These are phyloP conservation scores for Tylopilus balloui DNA, from an alignment of 768 basidiomycete genomes.

Conservation along the genomic window DNA sequence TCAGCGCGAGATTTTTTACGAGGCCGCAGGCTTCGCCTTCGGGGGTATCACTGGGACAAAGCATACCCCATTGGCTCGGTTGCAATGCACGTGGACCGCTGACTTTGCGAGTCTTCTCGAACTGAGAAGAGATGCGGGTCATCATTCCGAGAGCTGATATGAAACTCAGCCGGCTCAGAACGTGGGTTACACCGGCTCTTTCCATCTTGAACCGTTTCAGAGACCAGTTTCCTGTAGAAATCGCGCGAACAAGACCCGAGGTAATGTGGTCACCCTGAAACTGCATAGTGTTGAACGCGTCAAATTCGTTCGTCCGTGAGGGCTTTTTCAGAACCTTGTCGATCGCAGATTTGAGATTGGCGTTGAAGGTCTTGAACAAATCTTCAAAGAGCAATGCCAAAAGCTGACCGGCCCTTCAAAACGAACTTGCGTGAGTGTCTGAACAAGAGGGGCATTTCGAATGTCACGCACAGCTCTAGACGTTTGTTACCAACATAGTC, in stretches of 20 bases:
- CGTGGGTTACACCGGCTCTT: constrained; percentile 96
- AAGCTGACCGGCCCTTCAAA: constrained; percentile 84
- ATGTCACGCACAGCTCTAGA: constrained; percentile 76
- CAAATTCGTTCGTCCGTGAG: constrained; percentile 89
- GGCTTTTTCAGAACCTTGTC: constrained; percentile 98
- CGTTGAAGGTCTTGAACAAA: constrained; percentile 97
- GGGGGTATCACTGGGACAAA: constrained; percentile 97
- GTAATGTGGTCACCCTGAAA: constrained; percentile 97
- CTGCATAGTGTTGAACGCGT: constrained; percentile 90
- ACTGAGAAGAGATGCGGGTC: constrained; percentile 98
- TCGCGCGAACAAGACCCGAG: constrained; percentile 91
- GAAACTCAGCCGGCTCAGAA: constrained; percentile 90
- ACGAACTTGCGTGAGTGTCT: constrained; percentile 27
- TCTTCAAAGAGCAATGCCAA: constrained; percentile 96
- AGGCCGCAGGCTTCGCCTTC: constrained; percentile 99
- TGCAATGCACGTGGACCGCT: constrained; percentile 96
- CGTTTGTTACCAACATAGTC: constrained; percentile 99
- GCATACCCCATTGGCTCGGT: constrained; percentile 98
- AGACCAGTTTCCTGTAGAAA: constrained; percentile 99
- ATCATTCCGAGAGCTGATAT: constrained; percentile 99
- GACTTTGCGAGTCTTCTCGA: constrained; percentile 98
- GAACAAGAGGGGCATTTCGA: constrained; percentile 3
- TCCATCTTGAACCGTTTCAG: constrained; percentile 99
- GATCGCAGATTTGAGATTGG: constrained; percentile 89
- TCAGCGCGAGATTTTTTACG: constrained; percentile 96